A percentile compares a stretch with the other conserved stretches of the same genome.
These are phyloP conservation scores for Amesomyces nigricolor DNA, from an alignment of 2,329 filamentous ascomycete species.

Conservation along the genomic window DNA sequence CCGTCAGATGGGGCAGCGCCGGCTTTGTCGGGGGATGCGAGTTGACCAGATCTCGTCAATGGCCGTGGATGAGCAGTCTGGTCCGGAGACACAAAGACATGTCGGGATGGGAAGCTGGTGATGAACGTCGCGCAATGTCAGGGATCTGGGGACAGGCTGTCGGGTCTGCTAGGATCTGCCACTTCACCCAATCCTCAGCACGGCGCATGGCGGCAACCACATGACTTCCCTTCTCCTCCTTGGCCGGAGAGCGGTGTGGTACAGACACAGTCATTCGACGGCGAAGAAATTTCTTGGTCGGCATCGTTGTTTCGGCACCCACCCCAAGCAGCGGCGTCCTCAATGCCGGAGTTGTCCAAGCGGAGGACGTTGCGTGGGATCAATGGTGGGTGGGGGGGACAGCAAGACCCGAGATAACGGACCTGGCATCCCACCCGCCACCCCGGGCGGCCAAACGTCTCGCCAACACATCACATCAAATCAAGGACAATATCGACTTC, in stretches of 20 bases:
- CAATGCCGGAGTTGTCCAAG: constrained; percentile 6
- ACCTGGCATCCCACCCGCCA: background rate
- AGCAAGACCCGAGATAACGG: background rate
- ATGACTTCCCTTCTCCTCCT: constrained; percentile 7
- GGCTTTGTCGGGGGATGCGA: too few species aligned
- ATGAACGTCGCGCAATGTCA: background rate
- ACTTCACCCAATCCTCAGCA: background rate
- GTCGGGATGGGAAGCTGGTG: background rate
- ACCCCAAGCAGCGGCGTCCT: background rate
- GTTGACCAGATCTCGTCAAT: too few species aligned
- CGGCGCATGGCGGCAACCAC: constrained; percentile 7
- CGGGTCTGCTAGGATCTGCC: background rate
- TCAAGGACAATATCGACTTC: background rate
- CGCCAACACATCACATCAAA: constrained; percentile 9
- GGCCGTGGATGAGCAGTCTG: too few species aligned
- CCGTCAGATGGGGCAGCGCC: too few species aligned
- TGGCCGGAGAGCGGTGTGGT: constrained; percentile 11
- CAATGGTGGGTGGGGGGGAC: background rate
- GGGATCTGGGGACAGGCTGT: background rate
- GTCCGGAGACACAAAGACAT: background rate
- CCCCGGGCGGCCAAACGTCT: background rate
- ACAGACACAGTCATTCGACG: background rate
- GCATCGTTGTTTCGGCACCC: constrained; percentile 11
- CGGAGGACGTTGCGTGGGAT: constrained; percentile 1
- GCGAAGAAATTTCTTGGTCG: constrained; percentile 10